A percentile compares a stretch with the other conserved stretches of the same genome.
phyloP scores from a whole-genome alignment of 2,329 filamentous ascomycete species.

The Colletotrichum sp. region DNA sequence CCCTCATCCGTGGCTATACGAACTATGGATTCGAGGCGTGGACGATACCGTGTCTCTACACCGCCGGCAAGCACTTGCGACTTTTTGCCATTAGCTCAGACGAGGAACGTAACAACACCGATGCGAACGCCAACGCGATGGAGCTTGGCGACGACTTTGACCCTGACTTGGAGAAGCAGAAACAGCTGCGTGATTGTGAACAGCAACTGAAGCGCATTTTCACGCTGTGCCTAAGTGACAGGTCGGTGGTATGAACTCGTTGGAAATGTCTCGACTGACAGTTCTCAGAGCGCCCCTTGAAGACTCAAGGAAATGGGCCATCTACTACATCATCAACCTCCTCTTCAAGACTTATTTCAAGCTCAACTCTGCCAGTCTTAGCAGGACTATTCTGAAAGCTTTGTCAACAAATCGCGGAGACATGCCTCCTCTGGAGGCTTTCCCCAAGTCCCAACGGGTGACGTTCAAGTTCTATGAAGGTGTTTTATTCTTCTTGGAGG shows the following conservation, averaged over 20 bases:
- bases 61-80: slow-evolving; percentile 84
- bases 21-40: slow-evolving; percentile 80
- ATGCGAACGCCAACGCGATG: slow-evolving; percentile 40
- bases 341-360: slow-evolving; percentile 99
- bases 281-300: slow-evolving; percentile 73
- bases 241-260: slow-evolving; percentile 53
- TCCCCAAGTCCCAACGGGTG: slow-evolving; percentile 89
- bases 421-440: slow-evolving; percentile 79
- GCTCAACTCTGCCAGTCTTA: slow-evolving; percentile 87
- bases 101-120: slow-evolving; percentile 58
- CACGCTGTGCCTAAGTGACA: slow-evolving; percentile 85
- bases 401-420: slow-evolving; percentile 79
- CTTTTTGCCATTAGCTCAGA: slow-evolving; percentile 92
- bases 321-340: slow-evolving; percentile 93
- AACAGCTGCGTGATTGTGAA: slow-evolving; percentile 89
- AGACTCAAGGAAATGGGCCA: slow-evolving; percentile 96
- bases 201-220: slow-evolving; percentile 92
- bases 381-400: slow-evolving; percentile 86
- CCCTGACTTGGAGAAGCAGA: slow-evolving; percentile 76
- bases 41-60: slow-evolving; percentile 91
- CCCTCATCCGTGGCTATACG: slow-evolving; percentile 81
- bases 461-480: slow-evolving; percentile 97
- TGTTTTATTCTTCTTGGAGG: slow-evolving; percentile 91
- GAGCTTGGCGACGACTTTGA: slow-evolving; percentile 79
- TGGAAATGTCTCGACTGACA: slow-evolving; percentile 23